Percentiles rank a stretch among this genome's conserved stretches.
Conservation (phyloP, 2,329 filamentous ascomycete species). For the Colletotrichum sp. region DNA sequence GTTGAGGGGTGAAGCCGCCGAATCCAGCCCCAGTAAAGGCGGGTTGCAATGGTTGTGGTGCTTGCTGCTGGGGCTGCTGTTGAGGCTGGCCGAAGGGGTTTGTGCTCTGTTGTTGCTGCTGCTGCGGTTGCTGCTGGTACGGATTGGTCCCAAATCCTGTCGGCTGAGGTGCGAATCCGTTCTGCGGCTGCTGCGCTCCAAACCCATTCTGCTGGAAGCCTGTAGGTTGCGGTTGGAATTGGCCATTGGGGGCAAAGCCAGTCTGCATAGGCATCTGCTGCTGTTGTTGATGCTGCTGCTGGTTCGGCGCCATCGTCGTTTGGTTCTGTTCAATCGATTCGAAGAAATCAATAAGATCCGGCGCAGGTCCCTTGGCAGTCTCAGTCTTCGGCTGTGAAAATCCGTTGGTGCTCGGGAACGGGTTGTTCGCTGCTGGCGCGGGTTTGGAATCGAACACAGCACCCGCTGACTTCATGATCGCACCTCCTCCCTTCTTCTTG, state of each 20-base stretch:
- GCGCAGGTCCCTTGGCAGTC: slow-evolving; percentile 66
- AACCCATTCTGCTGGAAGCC: slow-evolving; percentile 48
- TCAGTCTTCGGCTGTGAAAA: slow-evolving; percentile 45
- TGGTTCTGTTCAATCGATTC: slow-evolving; percentile 92
- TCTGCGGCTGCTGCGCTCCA: slow-evolving; percentile 43
- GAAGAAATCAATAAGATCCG: slow-evolving; percentile 93
- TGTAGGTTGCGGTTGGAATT: slow-evolving; percentile 33
- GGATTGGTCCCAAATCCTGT: slow-evolving; percentile 45
- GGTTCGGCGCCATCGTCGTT: slow-evolving; percentile 64
- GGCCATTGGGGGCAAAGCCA: slow-evolving; percentile 30
- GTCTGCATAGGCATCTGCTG: slow-evolving; percentile 28
- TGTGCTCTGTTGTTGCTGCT: slow-evolving; percentile 40
- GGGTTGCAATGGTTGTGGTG: slow-evolving; percentile 47
- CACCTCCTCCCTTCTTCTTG: slow-evolving; percentile 52
- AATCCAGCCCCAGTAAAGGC: slow-evolving; percentile 77
- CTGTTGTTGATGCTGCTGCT: slow-evolving; percentile 34
- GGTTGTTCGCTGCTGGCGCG: slow-evolving; percentile 43
- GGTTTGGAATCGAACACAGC: slow-evolving; percentile 39
- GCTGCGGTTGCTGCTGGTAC: slow-evolving; percentile 41
- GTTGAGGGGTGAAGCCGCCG: slow-evolving; percentile 78
- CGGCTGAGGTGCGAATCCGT: slow-evolving; percentile 45
- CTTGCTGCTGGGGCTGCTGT: slow-evolving; percentile 37
- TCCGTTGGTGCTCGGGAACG: slow-evolving; percentile 45
- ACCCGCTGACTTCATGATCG: slow-evolving; percentile 25
- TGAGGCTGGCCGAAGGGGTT: slow-evolving; percentile 35